Evolutionary conservation across 768 basidiomycete species (phyloP).

Genomic region (Serendipita indica): DNA sequence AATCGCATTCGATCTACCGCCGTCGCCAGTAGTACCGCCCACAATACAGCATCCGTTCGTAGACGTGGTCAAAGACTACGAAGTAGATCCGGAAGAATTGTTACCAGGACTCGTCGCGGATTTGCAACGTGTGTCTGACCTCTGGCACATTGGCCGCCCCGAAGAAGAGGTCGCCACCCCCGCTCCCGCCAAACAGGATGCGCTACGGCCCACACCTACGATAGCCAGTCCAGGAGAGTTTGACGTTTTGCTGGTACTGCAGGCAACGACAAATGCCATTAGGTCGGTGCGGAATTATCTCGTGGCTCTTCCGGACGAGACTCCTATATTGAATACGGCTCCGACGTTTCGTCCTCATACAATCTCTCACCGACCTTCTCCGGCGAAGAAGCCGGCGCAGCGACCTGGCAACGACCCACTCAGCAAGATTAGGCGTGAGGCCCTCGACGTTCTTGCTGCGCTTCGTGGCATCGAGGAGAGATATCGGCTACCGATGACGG

Average conservation of each 20-base stretch:
- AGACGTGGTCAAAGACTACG: constrained; percentile 46
- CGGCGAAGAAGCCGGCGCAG: constrained; percentile 23
- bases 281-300: constrained; percentile 75
- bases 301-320: constrained; percentile 66
- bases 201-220: constrained; percentile 11
- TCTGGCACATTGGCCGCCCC: constrained; percentile 38
- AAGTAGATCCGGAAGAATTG: constrained; percentile 63
- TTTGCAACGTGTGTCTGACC: constrained; percentile 43
- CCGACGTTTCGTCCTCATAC: constrained; percentile 40
- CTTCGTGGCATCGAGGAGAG: constrained; percentile 71
- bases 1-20: constrained; percentile 44
- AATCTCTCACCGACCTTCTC: constrained; percentile 21
- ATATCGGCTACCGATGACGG: constrained; percentile 56
- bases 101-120: constrained; percentile 68
- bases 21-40: constrained; percentile 40
- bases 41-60: constrained; percentile 30
- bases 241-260: constrained; percentile 57
- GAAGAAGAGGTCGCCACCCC: neutral
- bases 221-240: constrained; percentile 17
- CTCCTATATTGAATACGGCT: constrained; percentile 34
- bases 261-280: constrained; percentile 66
- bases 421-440: constrained; percentile 54
- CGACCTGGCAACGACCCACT: constrained; percentile 41
- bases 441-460: constrained; percentile 68
- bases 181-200: constrained; percentile 10